A percentile compares a stretch with the other conserved stretches of the same genome.
Conservation (phyloP, 139 green algal genomes). For the Micromonas pusilla region DNA sequence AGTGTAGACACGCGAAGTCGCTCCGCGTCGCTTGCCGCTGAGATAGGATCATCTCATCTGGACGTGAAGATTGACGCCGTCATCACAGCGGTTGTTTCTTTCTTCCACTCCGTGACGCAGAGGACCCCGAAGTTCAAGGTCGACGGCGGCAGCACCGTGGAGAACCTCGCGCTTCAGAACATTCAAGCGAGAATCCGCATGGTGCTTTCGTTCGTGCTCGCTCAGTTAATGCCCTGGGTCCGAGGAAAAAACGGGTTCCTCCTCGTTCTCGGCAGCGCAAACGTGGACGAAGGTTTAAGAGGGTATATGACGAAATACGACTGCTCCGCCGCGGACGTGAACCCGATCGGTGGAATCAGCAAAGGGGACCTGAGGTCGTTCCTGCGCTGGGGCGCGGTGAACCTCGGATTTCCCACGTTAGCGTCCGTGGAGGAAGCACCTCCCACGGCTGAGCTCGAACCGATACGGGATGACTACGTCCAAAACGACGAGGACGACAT, state of each 20-base stretch:
- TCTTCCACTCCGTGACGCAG: constrained; percentile 73
- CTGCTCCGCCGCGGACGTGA: constrained; percentile 89
- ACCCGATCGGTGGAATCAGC: constrained; percentile 79
- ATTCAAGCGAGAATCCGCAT: constrained; percentile 89
- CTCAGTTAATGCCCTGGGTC: constrained; percentile 54
- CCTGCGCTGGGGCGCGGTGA: constrained; percentile 64
- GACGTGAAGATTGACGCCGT: constrained; percentile 73
- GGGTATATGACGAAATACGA: constrained; percentile 75
- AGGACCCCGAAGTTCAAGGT: constrained; percentile 66
- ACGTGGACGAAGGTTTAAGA: constrained; percentile 90
- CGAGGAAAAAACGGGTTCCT: constrained; percentile 53
- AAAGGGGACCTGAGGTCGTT: constrained; percentile 69
- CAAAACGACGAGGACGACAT: constrained; percentile 85
- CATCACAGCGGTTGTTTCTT: constrained; percentile 55
- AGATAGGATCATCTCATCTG: constrained; percentile 83
- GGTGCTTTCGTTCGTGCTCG: constrained; percentile 89
- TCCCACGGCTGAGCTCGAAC: constrained; percentile 92
- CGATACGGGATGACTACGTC: constrained; percentile 47
- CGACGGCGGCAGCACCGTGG: constrained; percentile 67
- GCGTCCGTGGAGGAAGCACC: constrained; percentile 66
- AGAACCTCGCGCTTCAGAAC: constrained; percentile 95
- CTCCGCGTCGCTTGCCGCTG: constrained; percentile 41
- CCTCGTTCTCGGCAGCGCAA: constrained; percentile 88
- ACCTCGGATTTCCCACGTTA: constrained; percentile 74
- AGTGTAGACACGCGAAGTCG: constrained; percentile 38